Base-by-base conservation (phyloP, 768 basidiomycete genomes). In the Hydnomerulius pinastri region DNA sequence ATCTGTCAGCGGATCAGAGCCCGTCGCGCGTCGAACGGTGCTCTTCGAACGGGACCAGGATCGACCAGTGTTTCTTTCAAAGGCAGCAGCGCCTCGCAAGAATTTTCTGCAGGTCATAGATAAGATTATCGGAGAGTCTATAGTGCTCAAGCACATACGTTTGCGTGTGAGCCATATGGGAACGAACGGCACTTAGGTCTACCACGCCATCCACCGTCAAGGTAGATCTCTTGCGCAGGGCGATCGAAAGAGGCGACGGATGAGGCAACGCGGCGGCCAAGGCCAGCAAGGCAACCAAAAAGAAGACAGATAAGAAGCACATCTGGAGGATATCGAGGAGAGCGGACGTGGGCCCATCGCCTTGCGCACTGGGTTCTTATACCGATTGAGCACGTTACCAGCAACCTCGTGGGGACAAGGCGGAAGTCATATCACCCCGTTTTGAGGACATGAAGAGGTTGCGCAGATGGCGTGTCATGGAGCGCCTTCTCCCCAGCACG, bases 91-190 rank as follows among this genome's bases (percentile, higher is more conserved):
- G 4, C 66, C 61, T 30, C 35, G 9, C 9, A 38, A 27, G 33
- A 64, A 56, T 43, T 63, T 66, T 30, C 63, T 65, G 32, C 2
- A 44, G 5, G 12, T 23, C 15, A 35, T 6, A 43, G 24, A 50
- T 57, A 17, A 63, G 50, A 51, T 30, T 23, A 20, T 29, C 12
- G 4, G 29, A 10, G n/a, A 10, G 12, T 29, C 28, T 7, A 39
- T 15, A 39, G 25, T 10, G 9, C 24, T 20, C 9, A 21, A 23
- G 18, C 11, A 28, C 43, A 8, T 27, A 59, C 49, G 27, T 12
- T 43, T 56, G 42, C 30, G 53, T 46, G 32, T 35, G 17, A 8
- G 57, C 50, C 4, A 66, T 3, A 40, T 68, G 55, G 15, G 54
- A 40, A 4, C 51, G 56, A 23, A 51, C 28, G 8, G 42, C 48